Conservation (phyloP, 108 stramenopile species). For the Fragilaria radians region DNA sequence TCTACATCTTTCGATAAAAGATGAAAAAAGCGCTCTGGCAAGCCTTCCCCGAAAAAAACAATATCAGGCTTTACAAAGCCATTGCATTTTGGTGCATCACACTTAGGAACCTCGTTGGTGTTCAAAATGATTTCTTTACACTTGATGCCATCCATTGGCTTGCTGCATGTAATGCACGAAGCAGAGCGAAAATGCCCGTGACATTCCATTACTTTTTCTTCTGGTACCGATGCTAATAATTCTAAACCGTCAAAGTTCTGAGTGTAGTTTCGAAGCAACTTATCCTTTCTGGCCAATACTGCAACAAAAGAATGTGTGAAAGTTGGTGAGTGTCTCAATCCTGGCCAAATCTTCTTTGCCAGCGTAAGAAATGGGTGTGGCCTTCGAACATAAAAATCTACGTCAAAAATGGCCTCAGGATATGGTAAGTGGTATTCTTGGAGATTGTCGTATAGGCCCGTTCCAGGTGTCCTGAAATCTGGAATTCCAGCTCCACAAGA, state of each 20-base stretch:
- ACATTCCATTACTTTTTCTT: conserved; percentile 81
- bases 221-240: conserved; percentile 27
- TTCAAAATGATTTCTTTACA: conserved; percentile 58
- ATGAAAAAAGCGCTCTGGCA: conserved; percentile 59
- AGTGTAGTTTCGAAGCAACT: conserved; percentile 75
- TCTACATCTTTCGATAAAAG: conserved; percentile 42
- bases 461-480: conserved; percentile 89
- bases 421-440: conserved; percentile 83
- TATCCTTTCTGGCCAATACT: conserved; percentile 68
- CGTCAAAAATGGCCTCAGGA: conserved; percentile 90
- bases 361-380: conserved; percentile 69
- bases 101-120: conserved; percentile 28
- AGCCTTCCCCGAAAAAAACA: conserved; percentile 93
- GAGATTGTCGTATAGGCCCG: conserved; percentile 88
- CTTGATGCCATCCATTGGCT: conserved; percentile 34
- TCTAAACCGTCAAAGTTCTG: conserved; percentile 97
- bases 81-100: conserved; percentile 61
- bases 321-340: conserved; percentile 70
- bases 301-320: conserved; percentile 85
- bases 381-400: conserved; percentile 73
- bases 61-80: conserved; percentile 92
- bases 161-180: conserved; percentile 49
- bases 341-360: conserved; percentile 84
- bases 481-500: conserved; percentile 88
- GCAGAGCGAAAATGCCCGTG: conserved; percentile 88